phyloP scores from a whole-genome alignment of 2,329 filamentous ascomycete genomes.

The Trichoderma atrobrunneum region DNA sequence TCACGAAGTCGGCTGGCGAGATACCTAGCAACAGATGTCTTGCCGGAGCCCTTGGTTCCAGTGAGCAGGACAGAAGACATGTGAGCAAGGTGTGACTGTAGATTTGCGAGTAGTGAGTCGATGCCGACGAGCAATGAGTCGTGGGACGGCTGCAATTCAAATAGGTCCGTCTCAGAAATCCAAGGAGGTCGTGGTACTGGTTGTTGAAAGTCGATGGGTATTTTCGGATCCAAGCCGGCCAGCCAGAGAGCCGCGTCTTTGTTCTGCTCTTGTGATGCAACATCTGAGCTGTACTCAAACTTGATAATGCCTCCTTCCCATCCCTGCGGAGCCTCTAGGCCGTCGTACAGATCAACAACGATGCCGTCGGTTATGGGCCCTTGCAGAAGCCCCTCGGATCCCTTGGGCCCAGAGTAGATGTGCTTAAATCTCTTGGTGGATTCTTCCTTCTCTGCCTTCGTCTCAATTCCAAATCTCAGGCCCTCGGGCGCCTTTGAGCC shows the following conservation, averaged over 20 bases:
- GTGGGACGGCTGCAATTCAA: constrained; percentile 55
- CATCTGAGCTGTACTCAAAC: constrained; percentile 56
- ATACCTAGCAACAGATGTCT: constrained; percentile 75
- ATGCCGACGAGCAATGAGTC: constrained; percentile 76
- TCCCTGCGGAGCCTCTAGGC: constrained; percentile 51
- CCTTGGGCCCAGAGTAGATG: constrained; percentile 61
- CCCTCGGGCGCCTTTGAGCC: constrained; percentile 58
- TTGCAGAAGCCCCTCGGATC: constrained; percentile 63
- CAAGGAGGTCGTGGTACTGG: constrained; percentile 65
- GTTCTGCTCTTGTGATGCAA: constrained; percentile 37
- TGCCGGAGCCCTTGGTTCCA: constrained; percentile 85
- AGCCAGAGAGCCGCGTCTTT: constrained; percentile 65
- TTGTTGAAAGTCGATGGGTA: constrained; percentile 71
- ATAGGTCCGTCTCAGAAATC: constrained; percentile 42
- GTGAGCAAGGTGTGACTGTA: constrained; percentile 74
- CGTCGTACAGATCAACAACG: constrained; percentile 61
- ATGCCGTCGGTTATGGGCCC: constrained; percentile 90
- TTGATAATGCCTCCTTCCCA: constrained; percentile 85
- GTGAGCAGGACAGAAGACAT: constrained; percentile 87
- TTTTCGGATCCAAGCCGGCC: constrained; percentile 70
- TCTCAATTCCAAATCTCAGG: constrained; percentile 84
- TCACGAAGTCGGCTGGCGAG: constrained; percentile 70
- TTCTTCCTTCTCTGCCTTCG: constrained; percentile 78
- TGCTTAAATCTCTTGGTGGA: constrained; percentile 67
- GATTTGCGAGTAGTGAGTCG: constrained; percentile 68